Evolutionary conservation across 768 basidiomycete genomes (phyloP).

Genomic region (Podaxis rugospora): DNA sequence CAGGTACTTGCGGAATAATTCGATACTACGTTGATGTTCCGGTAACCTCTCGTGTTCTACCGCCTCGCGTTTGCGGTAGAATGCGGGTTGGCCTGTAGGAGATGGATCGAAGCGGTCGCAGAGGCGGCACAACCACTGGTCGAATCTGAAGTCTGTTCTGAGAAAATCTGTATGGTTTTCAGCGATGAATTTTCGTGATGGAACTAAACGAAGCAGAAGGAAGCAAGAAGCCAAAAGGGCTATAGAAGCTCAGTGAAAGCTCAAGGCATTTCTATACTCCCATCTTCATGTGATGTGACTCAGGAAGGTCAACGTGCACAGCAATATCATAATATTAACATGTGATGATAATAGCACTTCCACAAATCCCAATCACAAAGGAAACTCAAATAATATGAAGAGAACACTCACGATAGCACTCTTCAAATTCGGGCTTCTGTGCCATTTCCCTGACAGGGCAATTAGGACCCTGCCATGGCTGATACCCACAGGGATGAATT

Average conservation of each 20-base stretch:
- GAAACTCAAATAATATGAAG: neutral
- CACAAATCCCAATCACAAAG: neutral
- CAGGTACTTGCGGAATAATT: neutral
- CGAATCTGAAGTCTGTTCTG: neutral
- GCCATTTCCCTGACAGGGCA: neutral
- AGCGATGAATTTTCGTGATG: neutral
- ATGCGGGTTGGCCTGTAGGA: neutral
- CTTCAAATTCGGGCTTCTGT: neutral
- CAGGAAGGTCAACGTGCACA: neutral
- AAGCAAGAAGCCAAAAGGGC: neutral
- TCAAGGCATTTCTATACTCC: neutral
- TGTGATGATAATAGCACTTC: neutral
- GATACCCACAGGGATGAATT: neutral
- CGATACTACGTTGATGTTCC: neutral
- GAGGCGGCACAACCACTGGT: slow-evolving; percentile 9
- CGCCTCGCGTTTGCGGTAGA: neutral
- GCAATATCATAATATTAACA: neutral
- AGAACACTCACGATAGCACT: neutral
- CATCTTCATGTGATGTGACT: slow-evolving; percentile 6
- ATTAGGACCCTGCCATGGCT: neutral
- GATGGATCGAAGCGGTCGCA: slow-evolving; percentile 2
- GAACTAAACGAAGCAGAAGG: neutral
- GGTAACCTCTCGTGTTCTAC: neutral
- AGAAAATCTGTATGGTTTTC: neutral
- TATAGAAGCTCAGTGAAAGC: neutral